Base-by-base conservation (phyloP, 768 basidiomycete genomes). In the Tubosaeta sp. region DNA sequence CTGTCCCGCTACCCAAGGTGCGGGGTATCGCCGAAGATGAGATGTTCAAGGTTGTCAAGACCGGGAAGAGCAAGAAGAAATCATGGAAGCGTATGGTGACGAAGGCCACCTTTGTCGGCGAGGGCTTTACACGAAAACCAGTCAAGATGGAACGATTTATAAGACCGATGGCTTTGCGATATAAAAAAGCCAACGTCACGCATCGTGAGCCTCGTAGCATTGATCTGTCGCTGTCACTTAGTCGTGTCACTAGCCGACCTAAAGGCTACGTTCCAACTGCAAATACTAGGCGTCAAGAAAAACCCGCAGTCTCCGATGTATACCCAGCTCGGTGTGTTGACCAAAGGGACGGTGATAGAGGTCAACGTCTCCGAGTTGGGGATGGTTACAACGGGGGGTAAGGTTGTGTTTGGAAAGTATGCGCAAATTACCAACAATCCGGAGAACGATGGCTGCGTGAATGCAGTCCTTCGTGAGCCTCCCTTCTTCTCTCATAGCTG, bases 61-160 rank as follows among this genome's bases (percentile, higher is more conserved):
- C 95, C 1, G 97, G 97, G 50, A 97, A 97, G 76, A 88, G 81
- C 66, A 97, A 93, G 74, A 85, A 82, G 65, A 99, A 98, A 72
- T 81, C 89, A 16, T 99, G 97, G 97, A 99, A 99, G 75, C 84
- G 94, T 59, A 97, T 98, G 94, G 91, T 99, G 55, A 97, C 93
- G 51, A 99, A 99, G 72, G 97, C 97, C 31, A 99, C 97, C 9
- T 99, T 98, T 64, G 97, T 99, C 31, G 95, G 95, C 5, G 94
- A 97, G 69, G 88, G 91, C 16, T 99, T 98, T 70, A 99, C 97
- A 14, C 79, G 97, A 55, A 98, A 98, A 71, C 97, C 97, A 1
- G 95, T 97, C 54, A 99, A 99, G 74, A 90, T 98, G 86, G 97
- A 99, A 73, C 79, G 97, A 41, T 99, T 99, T 70, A 85, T 99